phyloP scores from a whole-genome alignment of 192 early-diverging fungal genomes.

The Gonapodya prolifera region DNA sequence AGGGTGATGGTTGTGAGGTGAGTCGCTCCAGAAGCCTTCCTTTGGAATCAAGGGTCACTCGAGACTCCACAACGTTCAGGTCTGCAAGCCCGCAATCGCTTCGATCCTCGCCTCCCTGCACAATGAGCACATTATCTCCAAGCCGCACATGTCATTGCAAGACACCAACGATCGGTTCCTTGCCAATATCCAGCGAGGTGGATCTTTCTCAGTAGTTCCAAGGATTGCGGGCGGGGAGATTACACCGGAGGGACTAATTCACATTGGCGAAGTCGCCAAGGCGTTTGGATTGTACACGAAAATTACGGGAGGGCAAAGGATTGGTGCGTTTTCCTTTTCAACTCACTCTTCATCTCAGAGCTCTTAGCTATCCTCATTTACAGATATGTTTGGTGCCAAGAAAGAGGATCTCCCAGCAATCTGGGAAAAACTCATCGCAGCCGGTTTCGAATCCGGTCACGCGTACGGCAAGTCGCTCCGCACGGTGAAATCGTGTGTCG shows the following conservation, averaged over 20 bases:
- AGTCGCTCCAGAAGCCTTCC: not conserved
- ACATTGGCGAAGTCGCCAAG: constrained; percentile 46
- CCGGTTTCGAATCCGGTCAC: constrained; percentile 55
- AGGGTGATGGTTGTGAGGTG: constrained; percentile 12
- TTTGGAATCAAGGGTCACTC: not conserved
- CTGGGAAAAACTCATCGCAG: constrained; percentile 46
- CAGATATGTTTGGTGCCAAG: constrained; percentile 44
- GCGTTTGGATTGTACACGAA: constrained; percentile 50
- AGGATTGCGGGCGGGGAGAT: constrained; percentile 52
- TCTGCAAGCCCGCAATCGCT: constrained; percentile 49
- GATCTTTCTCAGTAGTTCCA: constrained; percentile 50
- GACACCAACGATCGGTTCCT: constrained; percentile 58
- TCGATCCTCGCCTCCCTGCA: constrained; percentile 50
- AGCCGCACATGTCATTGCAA: constrained; percentile 28
- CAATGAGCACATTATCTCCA: constrained; percentile 51
- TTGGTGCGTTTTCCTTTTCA: constrained; percentile 20
- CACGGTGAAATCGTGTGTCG: constrained; percentile 58
- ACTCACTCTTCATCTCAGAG: not conserved
- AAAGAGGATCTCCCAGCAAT: constrained; percentile 51
- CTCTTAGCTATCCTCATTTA: not conserved
- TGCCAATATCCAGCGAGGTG: constrained; percentile 58
- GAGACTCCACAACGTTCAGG: not conserved
- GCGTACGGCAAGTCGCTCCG: constrained; percentile 57
- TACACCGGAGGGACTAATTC: constrained; percentile 50
- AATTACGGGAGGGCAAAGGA: constrained; percentile 58